These are phyloP conservation scores for Cyclotella baltica DNA, from an alignment of 108 stramenopile species.

Conservation along the genomic window DNA sequence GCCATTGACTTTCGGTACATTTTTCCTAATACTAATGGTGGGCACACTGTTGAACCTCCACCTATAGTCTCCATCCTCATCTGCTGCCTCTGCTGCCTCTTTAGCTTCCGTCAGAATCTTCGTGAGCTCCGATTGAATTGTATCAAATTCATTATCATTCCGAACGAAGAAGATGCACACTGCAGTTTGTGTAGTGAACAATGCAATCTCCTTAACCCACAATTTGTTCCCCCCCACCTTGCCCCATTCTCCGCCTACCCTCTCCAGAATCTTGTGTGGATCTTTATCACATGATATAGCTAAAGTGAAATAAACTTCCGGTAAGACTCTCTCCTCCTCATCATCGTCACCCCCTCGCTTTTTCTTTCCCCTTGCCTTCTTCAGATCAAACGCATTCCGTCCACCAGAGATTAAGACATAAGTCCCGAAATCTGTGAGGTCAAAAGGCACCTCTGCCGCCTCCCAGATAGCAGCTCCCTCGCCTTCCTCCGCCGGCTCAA, in stretches of 20 bases:
- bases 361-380: too few species aligned
- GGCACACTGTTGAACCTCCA: not conserved
- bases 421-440: not conserved
- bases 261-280: not conserved
- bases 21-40: not conserved
- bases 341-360: not conserved
- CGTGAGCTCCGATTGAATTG: not conserved
- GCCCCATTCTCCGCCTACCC: not conserved
- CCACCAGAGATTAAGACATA: not conserved
- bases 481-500: slow-evolving; percentile 10
- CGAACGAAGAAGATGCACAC: not conserved
- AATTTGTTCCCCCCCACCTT: slow-evolving; percentile 1
- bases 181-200: not conserved
- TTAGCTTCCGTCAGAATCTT: not conserved
- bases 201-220: not conserved
- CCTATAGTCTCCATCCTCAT: not conserved
- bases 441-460: not conserved
- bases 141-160: not conserved
- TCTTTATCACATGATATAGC: slow-evolving; percentile 7
- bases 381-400: not conserved
- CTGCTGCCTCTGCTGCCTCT: not conserved
- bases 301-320: not conserved
- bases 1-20: not conserved
- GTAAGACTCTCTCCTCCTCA: not conserved
- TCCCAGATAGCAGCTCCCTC: not conserved